phyloP scores from a whole-genome alignment of 805 yeast species.

The Cyberlindnera saturnus region DNA sequence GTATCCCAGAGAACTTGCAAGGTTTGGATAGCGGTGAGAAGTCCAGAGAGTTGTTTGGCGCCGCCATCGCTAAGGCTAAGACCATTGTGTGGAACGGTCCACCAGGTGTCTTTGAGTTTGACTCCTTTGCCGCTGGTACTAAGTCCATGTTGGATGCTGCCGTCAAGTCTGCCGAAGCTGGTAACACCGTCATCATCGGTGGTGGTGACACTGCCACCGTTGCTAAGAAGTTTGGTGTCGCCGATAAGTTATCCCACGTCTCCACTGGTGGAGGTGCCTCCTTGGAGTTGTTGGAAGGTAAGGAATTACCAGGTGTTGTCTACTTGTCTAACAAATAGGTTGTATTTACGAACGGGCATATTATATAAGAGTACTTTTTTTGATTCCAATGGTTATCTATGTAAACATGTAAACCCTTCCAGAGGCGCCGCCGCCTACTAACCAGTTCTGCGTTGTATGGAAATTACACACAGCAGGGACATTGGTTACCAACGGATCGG shows the following conservation, averaged over 20 bases:
- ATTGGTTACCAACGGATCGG: constrained; percentile 61
- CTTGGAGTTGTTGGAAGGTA: constrained; percentile 96
- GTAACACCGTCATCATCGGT: constrained; percentile 89
- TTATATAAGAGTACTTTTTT: too few species aligned
- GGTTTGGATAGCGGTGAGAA: constrained; percentile 96
- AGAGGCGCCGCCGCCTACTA: constrained; percentile 90
- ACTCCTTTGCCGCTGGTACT: constrained; percentile 86
- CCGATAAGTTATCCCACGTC: constrained; percentile 94
- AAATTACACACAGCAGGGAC: constrained; percentile 87
- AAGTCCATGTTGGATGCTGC: constrained; percentile 84
- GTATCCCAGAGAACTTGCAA: constrained; percentile 93
- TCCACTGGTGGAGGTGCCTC: constrained; percentile 99
- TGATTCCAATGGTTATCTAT: neutral
- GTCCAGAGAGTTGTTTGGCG: constrained; percentile 72
- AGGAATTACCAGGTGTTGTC: constrained; percentile 95
- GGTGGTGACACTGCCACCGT: constrained; percentile 99
- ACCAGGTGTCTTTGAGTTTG: constrained; percentile 99
- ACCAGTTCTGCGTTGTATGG: constrained; percentile 87
- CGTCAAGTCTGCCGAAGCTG: constrained; percentile 78
- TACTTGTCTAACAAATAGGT: constrained; percentile 72
- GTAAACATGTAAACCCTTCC: constrained; percentile 70
- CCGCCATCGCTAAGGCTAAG: constrained; percentile 85
- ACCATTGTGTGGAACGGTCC: constrained; percentile 99
- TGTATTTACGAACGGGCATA: too few species aligned
- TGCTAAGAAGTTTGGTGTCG: constrained; percentile 96